Evolutionary conservation across 202 grass and related monocot species (phyloP).

Genomic region (Setaria italica): DNA sequence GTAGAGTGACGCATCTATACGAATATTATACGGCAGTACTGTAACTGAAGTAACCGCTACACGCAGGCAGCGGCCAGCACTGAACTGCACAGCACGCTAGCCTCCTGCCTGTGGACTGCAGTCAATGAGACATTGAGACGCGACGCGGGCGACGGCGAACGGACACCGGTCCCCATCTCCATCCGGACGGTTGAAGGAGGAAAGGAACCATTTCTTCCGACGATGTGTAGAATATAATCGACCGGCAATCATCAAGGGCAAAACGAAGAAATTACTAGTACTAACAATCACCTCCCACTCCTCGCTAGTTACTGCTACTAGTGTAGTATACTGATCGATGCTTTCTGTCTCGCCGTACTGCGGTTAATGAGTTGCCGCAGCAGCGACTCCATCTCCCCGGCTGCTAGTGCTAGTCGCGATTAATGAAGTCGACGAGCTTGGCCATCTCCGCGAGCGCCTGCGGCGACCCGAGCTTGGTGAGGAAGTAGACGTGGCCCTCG

Average conservation of each 20-base stretch:
- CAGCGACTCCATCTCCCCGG: not conserved
- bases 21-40: not conserved
- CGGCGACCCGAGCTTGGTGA: conserved; percentile 60
- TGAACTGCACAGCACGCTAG: not conserved
- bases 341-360: not conserved
- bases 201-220: conserved; percentile 30
- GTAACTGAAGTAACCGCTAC: conserved; percentile 7
- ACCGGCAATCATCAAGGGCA: conserved; percentile 28
- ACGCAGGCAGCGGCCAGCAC: not conserved
- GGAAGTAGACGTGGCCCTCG: conserved; percentile 77
- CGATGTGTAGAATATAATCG: conserved; percentile 30
- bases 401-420: conserved; percentile 46
- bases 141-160: conserved; percentile 1
- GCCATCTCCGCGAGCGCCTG: conserved; percentile 76
- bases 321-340: not conserved
- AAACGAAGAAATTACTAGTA: conserved; percentile 13
- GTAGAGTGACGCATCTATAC: conserved; percentile 30
- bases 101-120: not conserved
- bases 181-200: conserved; percentile 47
- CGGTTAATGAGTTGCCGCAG: not conserved
- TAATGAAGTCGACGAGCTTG: conserved; percentile 69
- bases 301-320: conserved; percentile 24
- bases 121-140: conserved; percentile 40
- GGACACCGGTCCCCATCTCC: conserved; percentile 41
- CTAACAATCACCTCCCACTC: conserved; percentile 6